phyloP scores from a whole-genome alignment of 2,329 filamentous ascomycete genomes.

The Huntiella decipiens region DNA sequence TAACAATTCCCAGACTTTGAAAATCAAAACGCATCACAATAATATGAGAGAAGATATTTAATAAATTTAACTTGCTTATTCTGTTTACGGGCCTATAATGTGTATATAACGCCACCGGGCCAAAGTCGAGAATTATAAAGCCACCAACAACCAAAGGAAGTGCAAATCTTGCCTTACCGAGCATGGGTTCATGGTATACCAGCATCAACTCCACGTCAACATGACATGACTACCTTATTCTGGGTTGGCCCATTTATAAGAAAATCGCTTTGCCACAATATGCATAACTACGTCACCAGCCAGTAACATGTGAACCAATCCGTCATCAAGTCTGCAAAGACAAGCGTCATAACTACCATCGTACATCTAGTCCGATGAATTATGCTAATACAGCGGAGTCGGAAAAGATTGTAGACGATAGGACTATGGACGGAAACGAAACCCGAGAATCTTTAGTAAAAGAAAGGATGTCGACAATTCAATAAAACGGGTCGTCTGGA shows the following conservation, averaged over 20 bases:
- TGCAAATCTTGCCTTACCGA: not conserved
- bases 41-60: slow-evolving; percentile 1
- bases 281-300: not conserved
- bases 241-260: not conserved
- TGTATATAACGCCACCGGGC: slow-evolving; percentile 9
- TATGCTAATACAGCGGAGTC: too few species aligned
- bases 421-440: too few species aligned
- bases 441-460: too few species aligned
- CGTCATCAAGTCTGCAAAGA: too few species aligned
- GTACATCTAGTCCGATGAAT: too few species aligned
- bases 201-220: not conserved
- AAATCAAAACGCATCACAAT: not conserved
- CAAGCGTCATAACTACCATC: too few species aligned
- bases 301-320: not conserved
- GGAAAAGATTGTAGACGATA: too few species aligned
- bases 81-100: slow-evolving; percentile 9
- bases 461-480: not conserved
- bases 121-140: slow-evolving; percentile 4
- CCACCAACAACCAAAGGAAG: not conserved
- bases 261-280: slow-evolving; percentile 11
- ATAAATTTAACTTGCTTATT: slow-evolving; percentile 11
- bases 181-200: not conserved
- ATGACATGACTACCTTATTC: not conserved
- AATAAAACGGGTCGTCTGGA: not conserved
- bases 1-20: too few species aligned